A percentile compares a stretch with the other conserved stretches of the same genome.
Conservation (phyloP, 2,329 filamentous ascomycete genomes). For the Alternaria novae-zelandiae region DNA sequence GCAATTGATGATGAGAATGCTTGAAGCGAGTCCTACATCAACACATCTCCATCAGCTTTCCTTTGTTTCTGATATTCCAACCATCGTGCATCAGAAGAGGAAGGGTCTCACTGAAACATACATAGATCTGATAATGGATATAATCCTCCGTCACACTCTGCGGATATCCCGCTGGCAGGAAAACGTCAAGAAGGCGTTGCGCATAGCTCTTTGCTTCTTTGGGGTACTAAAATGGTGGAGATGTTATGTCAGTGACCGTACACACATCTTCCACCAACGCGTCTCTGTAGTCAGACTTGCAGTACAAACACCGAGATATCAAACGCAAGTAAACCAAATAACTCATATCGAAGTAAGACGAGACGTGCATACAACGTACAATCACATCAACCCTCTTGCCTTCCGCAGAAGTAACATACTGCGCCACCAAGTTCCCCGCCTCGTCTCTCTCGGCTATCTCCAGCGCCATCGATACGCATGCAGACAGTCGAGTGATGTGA, state of each 20-base stretch:
- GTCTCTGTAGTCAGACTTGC: neutral
- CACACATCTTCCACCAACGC: neutral
- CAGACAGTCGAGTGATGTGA: neutral
- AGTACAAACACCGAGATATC: neutral
- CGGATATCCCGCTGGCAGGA: constrained; percentile 87
- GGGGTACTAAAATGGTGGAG: constrained; percentile 4
- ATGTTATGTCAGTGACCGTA: neutral
- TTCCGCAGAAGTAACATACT: constrained; percentile 54
- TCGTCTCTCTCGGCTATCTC: constrained; percentile 56
- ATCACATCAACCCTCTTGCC: constrained; percentile 54
- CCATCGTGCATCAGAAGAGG: neutral
- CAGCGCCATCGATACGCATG: neutral
- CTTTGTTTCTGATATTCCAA: neutral
- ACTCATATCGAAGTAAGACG: neutral
- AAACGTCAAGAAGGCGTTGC: constrained; percentile 68
- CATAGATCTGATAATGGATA: constrained; percentile 75
- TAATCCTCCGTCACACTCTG: constrained; percentile 87
- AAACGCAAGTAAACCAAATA: neutral
- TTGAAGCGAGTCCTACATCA: constrained; percentile 73
- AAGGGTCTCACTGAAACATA: neutral
- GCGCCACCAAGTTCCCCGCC: constrained; percentile 56
- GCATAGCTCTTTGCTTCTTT: constrained; percentile 18
- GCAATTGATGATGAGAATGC: constrained; percentile 85
- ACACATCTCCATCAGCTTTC: constrained; percentile 27
- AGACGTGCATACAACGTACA: constrained; percentile 33